phyloP scores from a whole-genome alignment of 2,329 filamentous ascomycete genomes.

The Aureobasidium sp. region DNA sequence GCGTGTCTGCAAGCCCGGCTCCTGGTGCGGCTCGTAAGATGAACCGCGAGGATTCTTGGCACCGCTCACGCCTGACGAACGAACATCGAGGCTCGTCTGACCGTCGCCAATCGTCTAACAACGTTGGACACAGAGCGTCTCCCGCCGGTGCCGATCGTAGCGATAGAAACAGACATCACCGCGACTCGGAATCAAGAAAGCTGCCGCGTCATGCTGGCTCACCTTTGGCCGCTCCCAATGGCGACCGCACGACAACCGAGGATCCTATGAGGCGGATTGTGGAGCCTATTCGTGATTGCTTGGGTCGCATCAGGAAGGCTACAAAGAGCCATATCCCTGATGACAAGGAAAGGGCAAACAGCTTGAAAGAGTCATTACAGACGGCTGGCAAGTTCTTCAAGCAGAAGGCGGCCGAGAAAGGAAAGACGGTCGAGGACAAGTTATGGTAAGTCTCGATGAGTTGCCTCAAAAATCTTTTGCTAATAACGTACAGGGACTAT shows the following conservation, averaged over 20 bases:
- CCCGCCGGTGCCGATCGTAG: constrained; percentile 40
- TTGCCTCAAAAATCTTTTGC: neutral
- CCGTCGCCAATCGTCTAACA: constrained; percentile 22
- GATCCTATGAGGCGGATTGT: constrained; percentile 47
- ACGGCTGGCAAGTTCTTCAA: constrained; percentile 58
- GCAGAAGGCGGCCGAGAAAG: constrained; percentile 31
- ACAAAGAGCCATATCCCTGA: constrained; percentile 57
- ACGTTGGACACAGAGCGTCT: constrained; percentile 33
- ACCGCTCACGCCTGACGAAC: constrained; percentile 31
- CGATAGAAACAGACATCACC: constrained; percentile 45
- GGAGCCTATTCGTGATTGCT: constrained; percentile 54
- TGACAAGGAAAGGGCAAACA: constrained; percentile 54
- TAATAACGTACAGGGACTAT: constrained; percentile 23
- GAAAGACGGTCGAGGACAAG: constrained; percentile 24
- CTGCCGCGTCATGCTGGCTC: constrained; percentile 36
- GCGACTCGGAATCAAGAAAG: constrained; percentile 46
- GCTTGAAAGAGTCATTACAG: constrained; percentile 55
- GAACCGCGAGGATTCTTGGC: constrained; percentile 32
- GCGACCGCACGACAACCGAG: constrained; percentile 38
- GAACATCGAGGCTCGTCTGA: constrained; percentile 30
- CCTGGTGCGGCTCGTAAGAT: constrained; percentile 39
- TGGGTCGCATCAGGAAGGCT: constrained; percentile 53
- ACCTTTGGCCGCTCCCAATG: constrained; percentile 26
- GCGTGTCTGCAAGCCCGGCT: constrained; percentile 64
- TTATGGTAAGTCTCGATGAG: constrained; percentile 25